Percentiles rank a stretch among this genome's conserved stretches.
Conservation (phyloP, 345 rosid species). For the Rhodamnia rubescens region DNA sequence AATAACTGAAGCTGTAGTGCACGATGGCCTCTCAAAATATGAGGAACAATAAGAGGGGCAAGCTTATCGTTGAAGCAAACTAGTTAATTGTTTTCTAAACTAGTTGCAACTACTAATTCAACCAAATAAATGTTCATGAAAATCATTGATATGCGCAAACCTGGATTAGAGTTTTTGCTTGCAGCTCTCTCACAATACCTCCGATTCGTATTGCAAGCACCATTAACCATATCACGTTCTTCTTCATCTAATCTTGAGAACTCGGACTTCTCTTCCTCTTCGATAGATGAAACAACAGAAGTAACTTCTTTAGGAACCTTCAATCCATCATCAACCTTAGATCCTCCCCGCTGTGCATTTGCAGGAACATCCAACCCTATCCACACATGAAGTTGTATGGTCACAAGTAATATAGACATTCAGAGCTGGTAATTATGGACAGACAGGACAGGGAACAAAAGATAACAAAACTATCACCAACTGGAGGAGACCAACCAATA, state of each 20-base stretch:
- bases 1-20: not conserved
- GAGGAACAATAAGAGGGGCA: not conserved
- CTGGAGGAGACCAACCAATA: not conserved
- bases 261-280: conserved; percentile 44
- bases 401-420: not conserved
- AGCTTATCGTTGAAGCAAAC: not conserved
- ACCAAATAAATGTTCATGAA: not conserved
- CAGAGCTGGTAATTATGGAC: not conserved
- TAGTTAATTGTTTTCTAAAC: not conserved
- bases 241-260: conserved; percentile 16
- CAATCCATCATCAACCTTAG: conserved; percentile 27
- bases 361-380: conserved; percentile 34
- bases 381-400: not conserved
- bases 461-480: not conserved
- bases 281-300: conserved; percentile 36
- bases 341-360: conserved; percentile 30
- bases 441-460: not conserved
- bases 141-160: conserved; percentile 1
- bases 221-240: not conserved
- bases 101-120: not conserved
- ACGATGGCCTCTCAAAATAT: not conserved
- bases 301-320: conserved; percentile 48
- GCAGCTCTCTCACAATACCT: conserved; percentile 38
- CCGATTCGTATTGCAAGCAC: conserved; percentile 17
- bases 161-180: conserved; percentile 14